phyloP scores from a whole-genome alignment of 495 filamentous ascomycete species.

The Delitschia confertaspora region DNA sequence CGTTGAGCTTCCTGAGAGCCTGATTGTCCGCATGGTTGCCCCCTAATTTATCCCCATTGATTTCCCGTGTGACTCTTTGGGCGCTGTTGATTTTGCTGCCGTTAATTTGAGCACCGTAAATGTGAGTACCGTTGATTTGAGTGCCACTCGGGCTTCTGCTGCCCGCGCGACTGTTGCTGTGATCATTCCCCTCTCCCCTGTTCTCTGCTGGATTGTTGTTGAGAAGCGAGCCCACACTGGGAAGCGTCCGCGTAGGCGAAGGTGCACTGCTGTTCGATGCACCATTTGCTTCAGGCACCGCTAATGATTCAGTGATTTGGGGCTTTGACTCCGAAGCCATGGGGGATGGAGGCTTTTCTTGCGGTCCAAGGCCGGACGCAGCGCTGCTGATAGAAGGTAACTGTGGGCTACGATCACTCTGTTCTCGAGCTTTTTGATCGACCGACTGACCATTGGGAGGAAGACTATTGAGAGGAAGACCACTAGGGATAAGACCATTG shows the following conservation, averaged over 20 bases:
- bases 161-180: conserved; percentile 30
- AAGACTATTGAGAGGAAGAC: no score
- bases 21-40: no score
- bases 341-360: conserved; percentile 17
- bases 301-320: conserved; percentile 10
- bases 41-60: conserved; percentile 4
- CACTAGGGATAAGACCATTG: no score
- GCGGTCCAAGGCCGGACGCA: neutral
- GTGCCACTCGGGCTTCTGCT: conserved; percentile 34
- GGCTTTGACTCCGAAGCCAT: conserved; percentile 8
- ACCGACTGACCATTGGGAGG: no score
- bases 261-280: conserved; percentile 28
- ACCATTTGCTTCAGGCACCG: conserved; percentile 27
- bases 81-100: no score
- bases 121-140: no score
- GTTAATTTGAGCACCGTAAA: no score
- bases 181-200: conserved; percentile 28
- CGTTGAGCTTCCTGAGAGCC: no score
- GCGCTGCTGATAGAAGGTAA: conserved; percentile 21
- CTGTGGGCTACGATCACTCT: conserved; percentile 22
- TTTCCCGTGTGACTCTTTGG: conserved; percentile 7
- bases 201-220: conserved; percentile 37
- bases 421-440: no score
- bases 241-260: conserved; percentile 38
- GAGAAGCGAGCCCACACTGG: conserved; percentile 46